phyloP scores from a whole-genome alignment of 345 rosid genomes.

The Camelina neglecta region DNA sequence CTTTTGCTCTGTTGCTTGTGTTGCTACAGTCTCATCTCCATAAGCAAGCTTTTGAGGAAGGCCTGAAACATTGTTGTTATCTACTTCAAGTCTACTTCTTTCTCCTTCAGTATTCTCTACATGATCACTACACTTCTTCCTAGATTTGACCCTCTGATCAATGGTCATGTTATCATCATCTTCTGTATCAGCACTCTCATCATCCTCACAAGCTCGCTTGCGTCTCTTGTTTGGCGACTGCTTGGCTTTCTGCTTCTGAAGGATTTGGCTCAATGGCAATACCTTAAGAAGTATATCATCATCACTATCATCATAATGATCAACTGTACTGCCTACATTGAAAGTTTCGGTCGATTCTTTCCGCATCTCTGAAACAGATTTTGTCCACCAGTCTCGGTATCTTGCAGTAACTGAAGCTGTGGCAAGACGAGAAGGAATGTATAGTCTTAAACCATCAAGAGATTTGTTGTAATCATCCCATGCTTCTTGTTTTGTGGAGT shows the following conservation, averaged over 20 bases:
- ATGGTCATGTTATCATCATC: slow-evolving; percentile 10
- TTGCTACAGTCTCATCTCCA: slow-evolving; percentile 17
- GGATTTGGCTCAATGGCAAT: slow-evolving; percentile 22
- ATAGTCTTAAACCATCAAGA: slow-evolving; percentile 37
- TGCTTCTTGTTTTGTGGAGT: slow-evolving; percentile 26
- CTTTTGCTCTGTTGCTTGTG: slow-evolving; percentile 1
- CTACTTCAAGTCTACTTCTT: neutral
- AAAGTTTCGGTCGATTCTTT: neutral
- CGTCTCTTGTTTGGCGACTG: slow-evolving; percentile 3
- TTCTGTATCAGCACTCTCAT: neutral
- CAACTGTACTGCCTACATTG: neutral
- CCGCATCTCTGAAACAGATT: slow-evolving; percentile 12
- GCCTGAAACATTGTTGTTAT: slow-evolving; percentile 1
- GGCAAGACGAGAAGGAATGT: slow-evolving; percentile 50
- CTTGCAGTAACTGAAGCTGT: slow-evolving; percentile 47
- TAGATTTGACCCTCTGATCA: slow-evolving; percentile 14
- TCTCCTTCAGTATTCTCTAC: neutral
- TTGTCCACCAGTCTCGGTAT: slow-evolving; percentile 61
- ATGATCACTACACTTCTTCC: slow-evolving; percentile 16
- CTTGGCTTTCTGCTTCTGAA: neutral
- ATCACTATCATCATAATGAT: slow-evolving; percentile 14
- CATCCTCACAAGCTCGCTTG: slow-evolving; percentile 20
- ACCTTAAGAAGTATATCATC: slow-evolving; percentile 3
- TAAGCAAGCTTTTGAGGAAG: neutral
- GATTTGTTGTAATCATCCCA: slow-evolving; percentile 47